A percentile compares a stretch with the other conserved stretches of the same genome.
Evolutionary conservation across 1,284 basidiomycete species (phyloP).

Genomic region (Thecaphora thlaspeos): DNA sequence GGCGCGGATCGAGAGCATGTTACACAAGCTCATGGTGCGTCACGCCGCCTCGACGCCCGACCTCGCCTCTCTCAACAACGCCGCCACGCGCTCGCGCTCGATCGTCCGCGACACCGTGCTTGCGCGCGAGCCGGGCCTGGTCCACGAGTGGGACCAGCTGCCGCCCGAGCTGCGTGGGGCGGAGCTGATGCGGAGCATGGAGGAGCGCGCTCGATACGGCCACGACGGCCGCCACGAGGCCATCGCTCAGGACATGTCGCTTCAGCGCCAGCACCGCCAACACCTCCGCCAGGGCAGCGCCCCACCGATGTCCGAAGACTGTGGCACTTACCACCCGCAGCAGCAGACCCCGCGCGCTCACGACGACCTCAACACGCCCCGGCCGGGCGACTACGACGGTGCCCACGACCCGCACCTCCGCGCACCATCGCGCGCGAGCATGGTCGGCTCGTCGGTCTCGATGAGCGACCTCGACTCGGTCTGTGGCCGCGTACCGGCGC

Average conservation of each 20-base stretch:
- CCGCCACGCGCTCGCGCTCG: slow-evolving; percentile 5
- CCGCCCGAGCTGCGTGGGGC: slow-evolving; percentile 19
- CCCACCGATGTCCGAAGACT: slow-evolving; percentile 1
- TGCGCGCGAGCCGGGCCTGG: slow-evolving; percentile 11
- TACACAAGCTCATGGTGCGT: slow-evolving; percentile 27
- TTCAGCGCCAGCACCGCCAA: too few species aligned
- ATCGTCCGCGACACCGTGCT: slow-evolving; percentile 14
- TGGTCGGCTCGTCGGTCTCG: slow-evolving; percentile 11
- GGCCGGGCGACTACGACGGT: slow-evolving; percentile 9
- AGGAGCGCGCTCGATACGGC: slow-evolving; percentile 23
- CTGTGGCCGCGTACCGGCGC: slow-evolving; percentile 35
- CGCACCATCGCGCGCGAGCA: slow-evolving; percentile 13
- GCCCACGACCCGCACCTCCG: slow-evolving; percentile 14
- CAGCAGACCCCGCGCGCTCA: too few species aligned
- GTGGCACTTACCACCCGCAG: too few species aligned
- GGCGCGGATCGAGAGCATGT: slow-evolving; percentile 25
- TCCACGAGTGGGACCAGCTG: slow-evolving; percentile 28
- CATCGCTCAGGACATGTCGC: slow-evolving; percentile 8
- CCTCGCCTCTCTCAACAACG: too few species aligned
- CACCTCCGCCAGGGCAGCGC: slow-evolving; percentile 16
- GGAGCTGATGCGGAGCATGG: slow-evolving; percentile 28
- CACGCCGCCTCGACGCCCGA: slow-evolving; percentile 13
- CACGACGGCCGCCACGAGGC: slow-evolving; percentile 30
- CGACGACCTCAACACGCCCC: background rate
- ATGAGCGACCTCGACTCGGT: slow-evolving; percentile 18